Evolutionary conservation across 2,329 filamentous ascomycete genomes (phyloP).

Genomic region (Verticillium dahliae): DNA sequence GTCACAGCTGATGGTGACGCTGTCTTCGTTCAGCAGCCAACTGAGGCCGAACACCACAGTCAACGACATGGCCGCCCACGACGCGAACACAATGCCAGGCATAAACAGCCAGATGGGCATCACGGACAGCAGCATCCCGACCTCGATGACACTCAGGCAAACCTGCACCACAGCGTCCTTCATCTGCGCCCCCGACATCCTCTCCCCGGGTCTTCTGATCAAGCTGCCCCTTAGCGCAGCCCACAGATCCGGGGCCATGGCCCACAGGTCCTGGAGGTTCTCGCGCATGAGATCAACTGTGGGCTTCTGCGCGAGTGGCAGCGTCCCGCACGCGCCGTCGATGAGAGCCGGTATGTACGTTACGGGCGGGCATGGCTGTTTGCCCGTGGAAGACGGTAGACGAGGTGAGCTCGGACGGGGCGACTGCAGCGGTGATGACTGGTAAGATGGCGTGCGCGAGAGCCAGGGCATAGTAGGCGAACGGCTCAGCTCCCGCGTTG

Average conservation of each 20-base stretch:
- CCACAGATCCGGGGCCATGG: slow-evolving; percentile 14
- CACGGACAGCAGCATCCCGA: slow-evolving; percentile 16
- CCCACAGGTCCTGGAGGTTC: slow-evolving; percentile 14
- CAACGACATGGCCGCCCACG: slow-evolving; percentile 17
- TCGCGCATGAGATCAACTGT: slow-evolving; percentile 13
- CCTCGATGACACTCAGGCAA: slow-evolving; percentile 16
- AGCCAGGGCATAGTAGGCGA: slow-evolving; percentile 9
- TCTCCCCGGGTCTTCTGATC: slow-evolving; percentile 8
- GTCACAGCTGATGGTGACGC: slow-evolving; percentile 12
- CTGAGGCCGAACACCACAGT: slow-evolving; percentile 16
- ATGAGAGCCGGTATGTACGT: slow-evolving; percentile 27
- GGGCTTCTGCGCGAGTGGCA: slow-evolving; percentile 18
- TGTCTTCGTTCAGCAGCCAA: slow-evolving; percentile 20
- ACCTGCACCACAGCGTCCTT: slow-evolving; percentile 16
- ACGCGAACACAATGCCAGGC: slow-evolving; percentile 20
- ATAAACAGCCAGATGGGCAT: slow-evolving; percentile 20
- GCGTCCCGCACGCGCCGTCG: slow-evolving; percentile 26
- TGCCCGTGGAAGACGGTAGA: neutral
- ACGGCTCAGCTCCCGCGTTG: slow-evolving; percentile 1
- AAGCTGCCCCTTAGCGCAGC: slow-evolving; percentile 9
- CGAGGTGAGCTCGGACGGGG: slow-evolving; percentile 4
- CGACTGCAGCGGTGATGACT: slow-evolving; percentile 3
- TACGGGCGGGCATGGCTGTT: slow-evolving; percentile 14
- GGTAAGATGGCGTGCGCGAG: slow-evolving; percentile 9
- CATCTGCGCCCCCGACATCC: slow-evolving; percentile 5